Evolutionary conservation across 768 basidiomycete genomes (phyloP).

Genomic region (Megacollybia marginata): DNA sequence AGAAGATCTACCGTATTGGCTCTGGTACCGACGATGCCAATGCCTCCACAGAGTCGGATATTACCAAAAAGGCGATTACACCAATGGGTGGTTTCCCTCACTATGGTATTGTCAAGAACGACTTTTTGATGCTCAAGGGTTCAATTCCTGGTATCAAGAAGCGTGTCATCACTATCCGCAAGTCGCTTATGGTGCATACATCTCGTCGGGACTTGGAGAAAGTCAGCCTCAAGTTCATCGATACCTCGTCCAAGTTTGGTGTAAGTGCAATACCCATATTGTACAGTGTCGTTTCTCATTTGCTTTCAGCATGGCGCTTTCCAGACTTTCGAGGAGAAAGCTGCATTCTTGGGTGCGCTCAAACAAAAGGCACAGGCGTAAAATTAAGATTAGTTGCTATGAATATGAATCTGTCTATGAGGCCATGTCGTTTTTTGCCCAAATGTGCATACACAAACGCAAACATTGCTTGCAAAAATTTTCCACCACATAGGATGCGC

Average conservation of each 20-base stretch:
- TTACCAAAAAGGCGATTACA: conserved; percentile 89
- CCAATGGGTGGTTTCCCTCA: conserved; percentile 99
- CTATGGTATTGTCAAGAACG: conserved; percentile 98
- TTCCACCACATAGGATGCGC: too few relatives aligned
- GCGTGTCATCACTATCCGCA: conserved; percentile 95
- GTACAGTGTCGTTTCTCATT: neutral
- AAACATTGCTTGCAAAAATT: too few relatives aligned
- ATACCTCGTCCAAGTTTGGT: conserved; percentile 96
- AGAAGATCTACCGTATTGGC: conserved; percentile 97
- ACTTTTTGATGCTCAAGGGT: conserved; percentile 96
- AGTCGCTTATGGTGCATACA: conserved; percentile 95
- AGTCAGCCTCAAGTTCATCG: conserved; percentile 97
- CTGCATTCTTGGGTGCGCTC: conserved; percentile 88
- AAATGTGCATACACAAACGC: neutral
- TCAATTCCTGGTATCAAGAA: conserved; percentile 95
- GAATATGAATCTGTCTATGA: conserved; percentile 12
- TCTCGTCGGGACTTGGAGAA: conserved; percentile 96
- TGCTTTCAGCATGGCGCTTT: conserved; percentile 77
- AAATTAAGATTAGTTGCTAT: conserved; percentile 20
- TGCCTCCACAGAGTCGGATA: conserved; percentile 91
- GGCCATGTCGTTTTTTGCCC: neutral
- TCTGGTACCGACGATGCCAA: conserved; percentile 69
- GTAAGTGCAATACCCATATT: conserved; percentile 41
- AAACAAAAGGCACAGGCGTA: conserved; percentile 32
- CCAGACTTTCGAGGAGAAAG: conserved; percentile 97